Evolutionary conservation across 257 asterid genomes (phyloP).

Genomic region (Solanum sitiens): DNA sequence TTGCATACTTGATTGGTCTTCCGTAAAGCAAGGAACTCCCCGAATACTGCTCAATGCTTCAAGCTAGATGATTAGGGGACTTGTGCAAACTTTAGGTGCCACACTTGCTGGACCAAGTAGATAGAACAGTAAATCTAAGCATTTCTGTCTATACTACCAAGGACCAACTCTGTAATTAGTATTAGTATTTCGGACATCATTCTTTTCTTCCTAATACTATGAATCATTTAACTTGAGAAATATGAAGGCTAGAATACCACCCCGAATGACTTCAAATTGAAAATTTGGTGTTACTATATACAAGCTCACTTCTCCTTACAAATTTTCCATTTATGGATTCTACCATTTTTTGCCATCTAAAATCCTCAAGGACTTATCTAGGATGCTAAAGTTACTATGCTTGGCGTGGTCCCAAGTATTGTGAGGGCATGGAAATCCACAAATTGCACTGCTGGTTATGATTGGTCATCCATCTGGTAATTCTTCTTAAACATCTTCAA

Average conservation of each 20-base stretch:
- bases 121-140: background rate
- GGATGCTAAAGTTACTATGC: slow-evolving; percentile 95
- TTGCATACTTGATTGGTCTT: background rate
- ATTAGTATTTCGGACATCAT: background rate
- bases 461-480: slow-evolving; percentile 94
- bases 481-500: slow-evolving; percentile 13
- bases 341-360: background rate
- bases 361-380: slow-evolving; percentile 22
- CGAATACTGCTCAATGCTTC: background rate
- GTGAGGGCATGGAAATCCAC: slow-evolving; percentile 88
- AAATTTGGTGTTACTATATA: background rate
- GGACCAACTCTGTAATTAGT: background rate
- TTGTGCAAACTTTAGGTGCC: background rate
- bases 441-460: slow-evolving; percentile 49
- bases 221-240: background rate
- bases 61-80: background rate
- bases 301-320: background rate
- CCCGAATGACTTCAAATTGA: background rate
- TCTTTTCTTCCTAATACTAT: background rate
- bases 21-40: background rate
- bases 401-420: slow-evolving; percentile 93
- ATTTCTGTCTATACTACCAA: background rate
- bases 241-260: background rate
- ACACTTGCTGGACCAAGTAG: background rate
- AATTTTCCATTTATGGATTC: background rate